Evolutionary conservation across 148 eudicot species (phyloP), one percentile per base, ranked within the genome.

Genomic region (Vaccinium corymbosum): DNA sequence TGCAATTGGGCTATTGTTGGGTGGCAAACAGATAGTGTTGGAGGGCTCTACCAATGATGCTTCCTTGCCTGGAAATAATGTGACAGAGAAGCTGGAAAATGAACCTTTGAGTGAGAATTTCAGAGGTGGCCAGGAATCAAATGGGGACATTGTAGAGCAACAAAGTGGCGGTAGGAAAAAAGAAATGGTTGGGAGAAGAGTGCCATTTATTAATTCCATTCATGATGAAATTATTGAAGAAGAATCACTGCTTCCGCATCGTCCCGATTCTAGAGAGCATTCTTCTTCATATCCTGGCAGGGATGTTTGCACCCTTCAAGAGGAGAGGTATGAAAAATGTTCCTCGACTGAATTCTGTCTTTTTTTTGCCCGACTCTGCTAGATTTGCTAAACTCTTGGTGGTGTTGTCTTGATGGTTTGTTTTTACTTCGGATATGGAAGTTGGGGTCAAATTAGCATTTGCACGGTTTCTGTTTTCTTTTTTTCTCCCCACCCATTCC

Each of bases 21-120:
- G 88, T 87, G 87, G 86, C 50, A 80, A 87, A 88, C 86, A 92
- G 93, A 86, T 91, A 62, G 85, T 85, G 20, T 89, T 90, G 83
- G 89, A 91, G 80, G 86, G 82, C 38, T 87, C 88, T 55, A 79
- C 81, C 9, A 90, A 89, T 82, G 89, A 79, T 38, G 86, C 86
- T 50, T 85, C 89, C 74, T n/a, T 50, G 32, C 78, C 62, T 2
- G 87, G 53, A 76, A 81, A 73, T 80, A 90, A 89, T 78, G 85
- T 80, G 50, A 83, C 78, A 46, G 91, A 83, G 86, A 87, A 81
- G 70, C 84, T 80, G 50, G 90, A 86, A 19, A 70, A 84, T 82
- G 87, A 82, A 82, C 20, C 48, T 4, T 56, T 84, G 66, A 84
- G 77, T 62, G 85, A 81, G 81, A 85, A 74, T 80, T 74, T 78